A percentile compares a stretch with the other conserved stretches of the same genome.
Evolutionary conservation across 495 filamentous ascomycete genomes (phyloP).

Genomic region (Cryomyces antarcticus): DNA sequence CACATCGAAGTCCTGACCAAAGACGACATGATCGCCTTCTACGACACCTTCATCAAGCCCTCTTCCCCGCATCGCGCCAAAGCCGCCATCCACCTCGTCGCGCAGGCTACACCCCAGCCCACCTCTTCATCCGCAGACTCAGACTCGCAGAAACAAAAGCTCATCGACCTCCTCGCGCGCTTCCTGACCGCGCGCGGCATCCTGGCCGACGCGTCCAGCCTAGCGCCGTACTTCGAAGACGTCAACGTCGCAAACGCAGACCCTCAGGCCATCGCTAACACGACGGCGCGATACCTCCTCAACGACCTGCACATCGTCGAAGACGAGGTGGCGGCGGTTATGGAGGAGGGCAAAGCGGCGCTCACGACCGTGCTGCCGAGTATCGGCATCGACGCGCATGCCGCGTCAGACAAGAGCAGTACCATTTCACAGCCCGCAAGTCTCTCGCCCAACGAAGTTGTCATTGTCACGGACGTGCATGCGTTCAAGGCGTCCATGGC

Average conservation of each 20-base stretch:
- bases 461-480: constrained; percentile 49
- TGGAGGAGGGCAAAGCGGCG: constrained; percentile 24
- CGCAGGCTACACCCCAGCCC: constrained; percentile 33
- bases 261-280: constrained; percentile 16
- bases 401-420: not conserved
- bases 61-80: constrained; percentile 55
- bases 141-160: constrained; percentile 31
- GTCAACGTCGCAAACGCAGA: constrained; percentile 27
- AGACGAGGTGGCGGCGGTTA: constrained; percentile 23
- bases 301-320: constrained; percentile 24
- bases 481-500: constrained; percentile 54
- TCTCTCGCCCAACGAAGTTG: constrained; percentile 13
- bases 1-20: constrained; percentile 58
- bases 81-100: constrained; percentile 61
- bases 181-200: constrained; percentile 33
- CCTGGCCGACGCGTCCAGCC: constrained; percentile 21
- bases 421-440: not conserved
- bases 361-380: constrained; percentile 11
- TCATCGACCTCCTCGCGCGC: constrained; percentile 28
- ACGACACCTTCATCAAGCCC: constrained; percentile 53
- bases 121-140: constrained; percentile 17
- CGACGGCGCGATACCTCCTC: constrained; percentile 28
- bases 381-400: constrained; percentile 4
- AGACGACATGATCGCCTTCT: constrained; percentile 61
- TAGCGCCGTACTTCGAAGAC: constrained; percentile 25